Evolutionary conservation across 2,329 filamentous ascomycete species (phyloP), one percentile per base, ranked within the genome.

Genomic region (Chaetomium globosum): DNA sequence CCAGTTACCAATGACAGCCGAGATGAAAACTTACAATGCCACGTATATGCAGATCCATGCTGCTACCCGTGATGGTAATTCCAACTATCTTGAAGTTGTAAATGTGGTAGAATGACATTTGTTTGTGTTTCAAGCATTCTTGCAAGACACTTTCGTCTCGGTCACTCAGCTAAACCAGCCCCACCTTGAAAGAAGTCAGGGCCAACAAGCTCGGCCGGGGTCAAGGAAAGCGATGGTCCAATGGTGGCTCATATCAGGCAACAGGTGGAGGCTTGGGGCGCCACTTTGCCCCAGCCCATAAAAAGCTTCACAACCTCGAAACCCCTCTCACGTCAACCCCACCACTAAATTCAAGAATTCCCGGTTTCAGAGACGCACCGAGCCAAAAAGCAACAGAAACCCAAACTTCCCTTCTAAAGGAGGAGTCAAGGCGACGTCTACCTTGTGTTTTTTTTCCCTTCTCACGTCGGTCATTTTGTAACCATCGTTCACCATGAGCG

Each of bases 401-500:
- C 21, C 48, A 16, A 59, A 19, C 53, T 46, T 64, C 51, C 53
- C 59, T 65, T 61, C 60, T 57, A 62, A 64, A 66, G 68, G 68
- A 71, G 66, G 68, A 64, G 67, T 62, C 60, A 53, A 53, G 63
- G 62, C 62, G 61, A 68, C 56, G 52, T 52, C 59, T 60, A 60
- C 65, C 66, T 65, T 68, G 68, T 69, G 65, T 70, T 68, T 68
- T 69, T 70, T 39, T 39, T 39, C 12, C 19, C 10, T 7, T 8
- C 67, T 66, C 69, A 66, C 60, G 61, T 63, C 28, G 52, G 60
- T 64, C 54, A 53, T 69, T 65, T 68, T 16, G 30, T 65, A 63
- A 68, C 65, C 67, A 70, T 71, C 69, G 68, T 78, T 80, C 86
- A 93, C 82, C 75, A 96, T 96, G 92, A 93, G 90, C 83, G 89